Conservation (phyloP, 768 basidiomycete species). For the Rhizopogon rudus region DNA sequence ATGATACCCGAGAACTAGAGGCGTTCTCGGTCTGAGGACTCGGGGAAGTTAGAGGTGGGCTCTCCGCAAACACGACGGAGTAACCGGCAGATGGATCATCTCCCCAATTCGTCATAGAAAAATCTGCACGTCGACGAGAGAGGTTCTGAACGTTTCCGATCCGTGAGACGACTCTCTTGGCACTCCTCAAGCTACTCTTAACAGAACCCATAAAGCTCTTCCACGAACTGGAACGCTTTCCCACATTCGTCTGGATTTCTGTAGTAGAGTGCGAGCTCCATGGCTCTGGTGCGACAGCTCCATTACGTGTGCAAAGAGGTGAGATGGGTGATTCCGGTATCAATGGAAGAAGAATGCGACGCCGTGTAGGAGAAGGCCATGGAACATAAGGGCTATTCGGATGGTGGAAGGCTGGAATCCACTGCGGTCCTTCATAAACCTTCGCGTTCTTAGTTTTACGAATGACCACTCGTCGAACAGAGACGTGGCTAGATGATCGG, state of each 20-base stretch:
- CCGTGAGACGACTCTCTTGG: conserved; percentile 17
- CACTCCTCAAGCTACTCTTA: conserved; percentile 9
- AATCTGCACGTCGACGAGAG: not conserved
- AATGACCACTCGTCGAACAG: conserved; percentile 7
- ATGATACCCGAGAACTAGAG: conserved; percentile 16
- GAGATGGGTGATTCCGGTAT: conserved; percentile 32
- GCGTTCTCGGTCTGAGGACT: conserved; percentile 6
- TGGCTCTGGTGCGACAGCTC: conserved; percentile 39
- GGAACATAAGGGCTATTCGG: conserved; percentile 55
- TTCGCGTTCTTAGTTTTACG: conserved; percentile 16
- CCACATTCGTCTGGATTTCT: conserved; percentile 13
- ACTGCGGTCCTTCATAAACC: conserved; percentile 23
- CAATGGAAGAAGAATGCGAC: conserved; percentile 33
- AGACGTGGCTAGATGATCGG: conserved; percentile 9
- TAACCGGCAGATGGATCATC: conserved; percentile 4
- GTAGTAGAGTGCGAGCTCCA: conserved; percentile 21
- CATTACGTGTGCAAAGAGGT: conserved; percentile 30
- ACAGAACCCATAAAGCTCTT: conserved; percentile 29
- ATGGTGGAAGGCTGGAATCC: conserved; percentile 38
- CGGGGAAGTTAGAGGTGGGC: conserved; percentile 4
- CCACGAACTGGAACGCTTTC: conserved; percentile 21
- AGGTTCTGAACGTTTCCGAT: conserved; percentile 11
- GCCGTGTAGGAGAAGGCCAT: conserved; percentile 41
- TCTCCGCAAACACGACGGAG: not conserved
- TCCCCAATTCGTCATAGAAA: not conserved